Evolutionary conservation across 164 flowering plant species (phyloP).

Genomic region (Stephania cephalantha): DNA sequence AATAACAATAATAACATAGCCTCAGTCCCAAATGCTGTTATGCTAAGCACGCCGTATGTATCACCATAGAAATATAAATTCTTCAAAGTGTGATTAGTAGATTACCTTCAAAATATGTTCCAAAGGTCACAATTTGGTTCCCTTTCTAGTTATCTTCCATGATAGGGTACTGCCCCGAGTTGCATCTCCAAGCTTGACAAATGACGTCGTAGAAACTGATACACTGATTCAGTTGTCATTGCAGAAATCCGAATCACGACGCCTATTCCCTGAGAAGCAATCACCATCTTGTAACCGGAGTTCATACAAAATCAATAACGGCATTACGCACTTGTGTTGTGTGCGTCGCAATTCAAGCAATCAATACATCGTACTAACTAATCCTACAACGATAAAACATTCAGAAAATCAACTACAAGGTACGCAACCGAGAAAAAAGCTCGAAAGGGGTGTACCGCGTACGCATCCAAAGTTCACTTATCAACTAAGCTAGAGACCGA

Average conservation of each 20-base stretch:
- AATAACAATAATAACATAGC: no score
- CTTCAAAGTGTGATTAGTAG: background rate
- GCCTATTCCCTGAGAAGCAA: constrained; percentile 53
- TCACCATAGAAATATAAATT: background rate
- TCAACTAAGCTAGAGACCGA: no score
- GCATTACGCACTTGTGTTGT: no score
- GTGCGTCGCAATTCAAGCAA: no score
- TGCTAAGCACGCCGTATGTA: background rate
- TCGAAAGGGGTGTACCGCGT: no score
- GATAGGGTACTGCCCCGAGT: constrained; percentile 64
- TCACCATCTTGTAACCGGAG: background rate
- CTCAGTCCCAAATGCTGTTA: background rate
- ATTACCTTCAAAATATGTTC: background rate
- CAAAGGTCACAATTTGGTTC: background rate
- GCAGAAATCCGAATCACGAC: constrained; percentile 68
- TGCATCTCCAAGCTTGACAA: constrained; percentile 58
- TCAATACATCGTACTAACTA: no score
- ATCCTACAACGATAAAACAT: no score
- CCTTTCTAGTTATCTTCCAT: constrained; percentile 13
- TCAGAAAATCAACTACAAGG: no score
- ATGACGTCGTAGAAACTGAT: constrained; percentile 54
- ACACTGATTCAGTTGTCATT: constrained; percentile 68
- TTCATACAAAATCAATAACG: background rate
- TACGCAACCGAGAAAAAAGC: no score
- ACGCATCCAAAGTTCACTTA: no score